Conservation (phyloP, 164 flowering plant species). For the Amborella trichopoda region DNA sequence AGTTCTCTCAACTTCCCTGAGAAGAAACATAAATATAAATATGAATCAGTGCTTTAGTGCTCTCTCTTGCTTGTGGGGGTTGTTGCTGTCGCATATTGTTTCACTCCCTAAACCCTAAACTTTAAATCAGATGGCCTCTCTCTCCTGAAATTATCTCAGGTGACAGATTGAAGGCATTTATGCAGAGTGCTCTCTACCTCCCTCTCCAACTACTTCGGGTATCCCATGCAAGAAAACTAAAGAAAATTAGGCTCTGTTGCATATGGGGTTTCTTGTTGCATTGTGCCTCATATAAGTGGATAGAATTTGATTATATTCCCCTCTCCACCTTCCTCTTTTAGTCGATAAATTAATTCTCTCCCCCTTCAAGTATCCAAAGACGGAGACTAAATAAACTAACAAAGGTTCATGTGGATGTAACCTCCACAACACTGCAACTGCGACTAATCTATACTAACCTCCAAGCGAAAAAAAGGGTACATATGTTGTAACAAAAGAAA, state of each 20-base stretch:
- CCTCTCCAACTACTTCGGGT: too few species aligned
- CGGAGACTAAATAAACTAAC: not conserved
- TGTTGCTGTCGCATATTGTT: constrained; percentile 26
- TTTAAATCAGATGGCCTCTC: too few species aligned
- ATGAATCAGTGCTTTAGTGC: not conserved
- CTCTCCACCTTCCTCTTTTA: not conserved
- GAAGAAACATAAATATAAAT: not conserved
- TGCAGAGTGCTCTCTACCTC: too few species aligned
- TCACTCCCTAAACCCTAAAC: not conserved
- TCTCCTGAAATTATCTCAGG: too few species aligned
- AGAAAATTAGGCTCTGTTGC: not conserved
- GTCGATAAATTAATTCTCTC: not conserved
- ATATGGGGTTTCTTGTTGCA: too few species aligned
- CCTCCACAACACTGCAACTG: too few species aligned
- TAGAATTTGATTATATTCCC: not conserved
- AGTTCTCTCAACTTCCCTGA: not conserved
- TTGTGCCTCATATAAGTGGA: too few species aligned
- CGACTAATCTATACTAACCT: too few species aligned
- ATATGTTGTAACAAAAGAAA: too few species aligned
- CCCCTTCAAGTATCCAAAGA: not conserved
- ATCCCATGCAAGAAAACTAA: not conserved
- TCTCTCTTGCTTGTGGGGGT: constrained; percentile 3
- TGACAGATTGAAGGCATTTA: too few species aligned
- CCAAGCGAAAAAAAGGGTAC: too few species aligned
- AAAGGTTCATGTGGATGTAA: not conserved